These are phyloP conservation scores for Pleurotus platypus DNA, from an alignment of 768 basidiomycete genomes.

Conservation along the genomic window DNA sequence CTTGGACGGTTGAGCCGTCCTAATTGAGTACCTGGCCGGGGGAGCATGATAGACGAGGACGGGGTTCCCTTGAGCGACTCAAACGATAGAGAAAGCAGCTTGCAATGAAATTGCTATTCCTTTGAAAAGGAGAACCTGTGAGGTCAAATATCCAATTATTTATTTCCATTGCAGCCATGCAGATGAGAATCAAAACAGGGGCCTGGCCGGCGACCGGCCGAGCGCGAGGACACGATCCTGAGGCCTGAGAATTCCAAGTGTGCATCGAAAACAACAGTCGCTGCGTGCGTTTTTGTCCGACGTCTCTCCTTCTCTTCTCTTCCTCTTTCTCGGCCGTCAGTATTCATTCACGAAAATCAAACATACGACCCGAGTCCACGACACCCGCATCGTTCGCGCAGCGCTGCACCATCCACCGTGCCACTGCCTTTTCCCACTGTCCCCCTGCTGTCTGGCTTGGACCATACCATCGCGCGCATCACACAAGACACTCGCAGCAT, in stretches of 20 bases:
- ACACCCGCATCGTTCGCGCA: too few species aligned
- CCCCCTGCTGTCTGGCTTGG: too few species aligned
- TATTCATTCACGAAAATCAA: not conserved
- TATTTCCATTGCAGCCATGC: too few species aligned
- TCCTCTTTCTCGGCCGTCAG: not conserved
- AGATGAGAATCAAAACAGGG: not conserved
- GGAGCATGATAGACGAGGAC: too few species aligned
- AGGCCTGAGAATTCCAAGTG: not conserved
- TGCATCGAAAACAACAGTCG: not conserved
- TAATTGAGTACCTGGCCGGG: too few species aligned
- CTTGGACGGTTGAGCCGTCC: too few species aligned
- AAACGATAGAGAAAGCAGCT: not conserved
- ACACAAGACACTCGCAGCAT: not conserved
- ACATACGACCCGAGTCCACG: too few species aligned
- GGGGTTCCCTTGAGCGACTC: too few species aligned
- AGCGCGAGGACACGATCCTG: not conserved
- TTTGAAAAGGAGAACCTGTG: not conserved
- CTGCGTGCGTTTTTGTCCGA: not conserved
- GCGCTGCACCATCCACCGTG: too few species aligned
- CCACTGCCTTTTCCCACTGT: too few species aligned
- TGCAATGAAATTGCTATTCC: not conserved
- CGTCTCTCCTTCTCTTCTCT: not conserved
- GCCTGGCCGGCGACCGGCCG: not conserved
- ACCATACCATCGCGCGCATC: too few species aligned
- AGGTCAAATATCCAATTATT: not conserved